Evolutionary conservation across 495 filamentous ascomycete genomes (phyloP), one percentile per base, ranked within the genome.

Genomic region (Lasiosphaeriaceae sp.): DNA sequence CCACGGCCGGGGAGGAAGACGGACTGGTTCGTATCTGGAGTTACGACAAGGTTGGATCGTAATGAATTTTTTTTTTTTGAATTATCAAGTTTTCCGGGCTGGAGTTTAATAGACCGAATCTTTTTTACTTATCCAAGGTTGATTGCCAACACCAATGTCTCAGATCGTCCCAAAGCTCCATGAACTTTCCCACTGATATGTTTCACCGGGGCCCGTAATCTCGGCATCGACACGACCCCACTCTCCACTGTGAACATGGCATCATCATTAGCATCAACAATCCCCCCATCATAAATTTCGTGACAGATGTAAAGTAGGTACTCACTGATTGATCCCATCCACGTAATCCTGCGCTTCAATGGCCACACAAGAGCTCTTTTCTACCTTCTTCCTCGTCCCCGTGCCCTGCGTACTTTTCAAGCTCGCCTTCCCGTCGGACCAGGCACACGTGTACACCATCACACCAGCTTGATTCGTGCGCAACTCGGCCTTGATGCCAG

Each of bases 311-410:
- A 19, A 5, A 11, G 16, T 34, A 31, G 20, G 1, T 48, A 65
- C 74, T 69, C 58, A 77, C 81, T 88, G 73, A 59, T 89, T 89
- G 61, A 90, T 87, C 16, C 78, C 86, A 68, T 90, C 85, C 57
- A 86, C 85, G 79, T 84, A 90, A 58, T 83, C 78, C 52, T 80
- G 77, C n/a, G 78, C 68, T 59, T 80, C 78, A 50, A 84, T 74
- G 3, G 81, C 81, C 7, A 83, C 52, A 60, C 81, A 83, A 12
- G 79, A 80, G 50, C 76, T 80, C 48, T 78, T 72, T 58, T 74
- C 66, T 3, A 81, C 74, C 51, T 76, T 76, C 39, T 62, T 70
- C 54, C 56, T 70, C 47, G 51, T 47, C 35, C 81, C 80, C 11
- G 82, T 86, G 3, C 86, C 86, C 57, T 84, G 83, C 56, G 86